Conservation (phyloP, 2,329 filamentous ascomycete species). For the Ophiostoma ulmi region DNA sequence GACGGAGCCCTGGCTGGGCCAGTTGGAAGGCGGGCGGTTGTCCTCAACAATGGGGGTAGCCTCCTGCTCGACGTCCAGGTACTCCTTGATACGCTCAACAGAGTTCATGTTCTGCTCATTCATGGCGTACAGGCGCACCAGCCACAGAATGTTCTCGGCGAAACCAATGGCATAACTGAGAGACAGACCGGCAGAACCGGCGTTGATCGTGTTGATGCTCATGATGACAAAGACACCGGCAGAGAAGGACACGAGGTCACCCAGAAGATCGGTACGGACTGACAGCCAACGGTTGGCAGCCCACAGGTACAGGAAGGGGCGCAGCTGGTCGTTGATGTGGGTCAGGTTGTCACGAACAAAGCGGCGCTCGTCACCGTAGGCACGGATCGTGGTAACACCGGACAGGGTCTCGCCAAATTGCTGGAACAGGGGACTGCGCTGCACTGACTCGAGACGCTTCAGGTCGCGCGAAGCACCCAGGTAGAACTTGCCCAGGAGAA, state of each 20-base stretch:
- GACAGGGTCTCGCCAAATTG: slow-evolving; percentile 95
- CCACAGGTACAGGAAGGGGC: slow-evolving; percentile 96
- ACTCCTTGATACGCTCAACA: slow-evolving; percentile 95
- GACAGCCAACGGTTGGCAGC: slow-evolving; percentile 94
- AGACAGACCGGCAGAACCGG: slow-evolving; percentile 87
- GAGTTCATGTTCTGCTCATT: slow-evolving; percentile 99
- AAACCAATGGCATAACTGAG: slow-evolving; percentile 95
- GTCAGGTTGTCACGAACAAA: slow-evolving; percentile 88
- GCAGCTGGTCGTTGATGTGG: slow-evolving; percentile 83
- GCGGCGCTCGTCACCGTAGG: slow-evolving; percentile 87
- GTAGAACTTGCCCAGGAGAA: slow-evolving; percentile 80
- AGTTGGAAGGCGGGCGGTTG: slow-evolving; percentile 69
- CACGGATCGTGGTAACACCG: slow-evolving; percentile 93
- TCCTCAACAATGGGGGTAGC: slow-evolving; percentile 72
- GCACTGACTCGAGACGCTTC: slow-evolving; percentile 89
- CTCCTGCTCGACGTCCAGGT: slow-evolving; percentile 93
- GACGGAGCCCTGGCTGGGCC: slow-evolving; percentile 80
- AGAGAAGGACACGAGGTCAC: slow-evolving; percentile 88
- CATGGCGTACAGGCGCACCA: slow-evolving; percentile 85
- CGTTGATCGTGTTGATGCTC: slow-evolving; percentile 76
- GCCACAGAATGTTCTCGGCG: slow-evolving; percentile 94
- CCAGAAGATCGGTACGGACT: slow-evolving; percentile 83
- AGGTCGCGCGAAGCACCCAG: slow-evolving; percentile 88
- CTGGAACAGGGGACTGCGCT: slow-evolving; percentile 91
- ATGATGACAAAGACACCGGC: slow-evolving; percentile 85